These are phyloP conservation scores for Zygoascus biomembranicola DNA, from an alignment of 805 yeast genomes.

Conservation along the genomic window DNA sequence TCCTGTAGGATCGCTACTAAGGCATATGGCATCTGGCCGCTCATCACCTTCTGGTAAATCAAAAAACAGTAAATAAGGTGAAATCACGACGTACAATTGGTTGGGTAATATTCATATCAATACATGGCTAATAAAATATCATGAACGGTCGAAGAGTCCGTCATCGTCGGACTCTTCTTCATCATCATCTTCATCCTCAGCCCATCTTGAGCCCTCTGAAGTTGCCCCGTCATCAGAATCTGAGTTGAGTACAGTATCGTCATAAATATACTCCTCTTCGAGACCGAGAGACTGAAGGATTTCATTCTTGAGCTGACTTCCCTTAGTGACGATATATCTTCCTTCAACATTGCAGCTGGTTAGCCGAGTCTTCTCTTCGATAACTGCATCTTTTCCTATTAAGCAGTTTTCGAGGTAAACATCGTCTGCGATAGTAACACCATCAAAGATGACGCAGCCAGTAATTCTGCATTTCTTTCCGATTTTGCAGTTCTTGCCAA, in stretches of 20 bases:
- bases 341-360: constrained; percentile 84
- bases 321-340: constrained; percentile 49
- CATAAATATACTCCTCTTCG: neutral
- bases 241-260: neutral
- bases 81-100: no score
- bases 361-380: constrained; percentile 57
- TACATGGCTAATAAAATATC: neutral
- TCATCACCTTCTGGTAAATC: neutral
- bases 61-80: neutral
- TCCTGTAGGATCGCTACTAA: neutral
- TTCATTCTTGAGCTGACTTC: constrained; percentile 31
- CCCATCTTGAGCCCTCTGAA: constrained; percentile 1
- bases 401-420: constrained; percentile 70
- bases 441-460: constrained; percentile 72
- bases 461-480: constrained; percentile 85
- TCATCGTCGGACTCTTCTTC: neutral
- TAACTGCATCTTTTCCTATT: constrained; percentile 59
- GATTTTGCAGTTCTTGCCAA: constrained; percentile 65
- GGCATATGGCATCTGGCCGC: neutral
- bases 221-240: neutral
- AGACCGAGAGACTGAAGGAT: neutral
- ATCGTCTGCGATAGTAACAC: constrained; percentile 70
- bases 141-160: neutral
- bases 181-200: neutral
- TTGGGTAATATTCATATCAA: no score